These are phyloP conservation scores for Tylopilus rubrobrunneus DNA, from an alignment of 768 basidiomycete genomes.

Conservation along the genomic window DNA sequence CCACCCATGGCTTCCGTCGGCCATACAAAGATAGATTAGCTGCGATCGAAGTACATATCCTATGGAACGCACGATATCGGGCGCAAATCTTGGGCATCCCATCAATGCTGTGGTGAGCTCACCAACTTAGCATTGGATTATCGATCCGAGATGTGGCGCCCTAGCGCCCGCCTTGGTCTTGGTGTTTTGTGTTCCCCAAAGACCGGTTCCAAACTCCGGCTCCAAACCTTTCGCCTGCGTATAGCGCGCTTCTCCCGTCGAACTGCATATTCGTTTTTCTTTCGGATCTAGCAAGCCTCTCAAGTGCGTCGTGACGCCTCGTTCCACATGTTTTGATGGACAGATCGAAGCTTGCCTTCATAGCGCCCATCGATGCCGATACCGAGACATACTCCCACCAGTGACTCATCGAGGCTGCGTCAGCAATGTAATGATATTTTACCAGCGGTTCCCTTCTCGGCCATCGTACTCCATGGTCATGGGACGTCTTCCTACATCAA, in stretches of 20 bases:
- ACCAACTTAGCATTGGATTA: neutral
- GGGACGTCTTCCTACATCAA: neutral
- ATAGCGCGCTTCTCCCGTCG: conserved; percentile 1
- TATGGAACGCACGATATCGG: neutral
- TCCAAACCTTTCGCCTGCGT: neutral
- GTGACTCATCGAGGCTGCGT: conserved; percentile 1
- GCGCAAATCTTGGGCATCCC: conserved; percentile 9
- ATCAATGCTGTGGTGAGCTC: neutral
- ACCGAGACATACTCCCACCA: conserved; percentile 4
- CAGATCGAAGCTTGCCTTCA: conserved; percentile 10
- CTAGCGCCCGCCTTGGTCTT: conserved; percentile 2
- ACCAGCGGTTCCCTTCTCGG: neutral
- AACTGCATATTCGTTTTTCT: neutral
- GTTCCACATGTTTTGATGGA: conserved; percentile 15
- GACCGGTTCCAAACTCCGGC: neutral
- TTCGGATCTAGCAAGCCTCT: conserved; percentile 8
- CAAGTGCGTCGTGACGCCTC: conserved; percentile 21
- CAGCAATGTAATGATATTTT: neutral
- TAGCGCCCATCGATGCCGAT: conserved; percentile 6
- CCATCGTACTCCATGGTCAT: neutral
- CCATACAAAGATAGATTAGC: conserved; percentile 15
- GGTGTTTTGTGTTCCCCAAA: neutral
- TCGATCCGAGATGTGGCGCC: neutral
- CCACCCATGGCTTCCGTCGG: neutral
- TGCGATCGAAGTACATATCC: neutral